A percentile compares a stretch with the other conserved stretches of the same genome.
These are phyloP conservation scores for Coniferiporia sulphurascens DNA, from an alignment of 1,284 basidiomycete genomes.

Conservation along the genomic window DNA sequence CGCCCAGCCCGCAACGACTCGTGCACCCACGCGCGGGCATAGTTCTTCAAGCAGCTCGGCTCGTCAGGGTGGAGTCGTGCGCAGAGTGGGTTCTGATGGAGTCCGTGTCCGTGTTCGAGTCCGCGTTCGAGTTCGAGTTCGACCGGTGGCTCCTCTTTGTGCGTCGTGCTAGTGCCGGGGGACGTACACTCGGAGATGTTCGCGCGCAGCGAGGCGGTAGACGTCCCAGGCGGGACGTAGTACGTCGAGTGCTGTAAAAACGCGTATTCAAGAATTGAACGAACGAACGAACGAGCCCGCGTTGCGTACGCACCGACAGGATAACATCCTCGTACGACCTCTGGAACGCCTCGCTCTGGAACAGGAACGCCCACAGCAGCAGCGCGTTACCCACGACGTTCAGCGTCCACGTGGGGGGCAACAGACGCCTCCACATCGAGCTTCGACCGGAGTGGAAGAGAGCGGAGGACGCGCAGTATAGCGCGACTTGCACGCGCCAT, in stretches of 20 bases:
- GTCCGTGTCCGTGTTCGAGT: background rate
- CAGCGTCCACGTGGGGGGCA: slow-evolving; percentile 19
- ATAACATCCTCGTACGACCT: slow-evolving; percentile 17
- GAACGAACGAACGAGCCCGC: too few relatives aligned
- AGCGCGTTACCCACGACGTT: slow-evolving; percentile 16
- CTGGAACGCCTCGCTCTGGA: slow-evolving; percentile 17
- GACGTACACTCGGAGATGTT: too few relatives aligned
- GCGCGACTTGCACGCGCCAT: slow-evolving; percentile 9
- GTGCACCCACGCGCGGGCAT: slow-evolving; percentile 9
- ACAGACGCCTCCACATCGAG: background rate
- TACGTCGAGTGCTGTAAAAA: slow-evolving; percentile 16
- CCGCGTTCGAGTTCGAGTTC: background rate
- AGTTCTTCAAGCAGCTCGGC: slow-evolving; percentile 19
- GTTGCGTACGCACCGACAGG: slow-evolving; percentile 12
- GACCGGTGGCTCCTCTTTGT: background rate
- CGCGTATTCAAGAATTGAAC: background rate
- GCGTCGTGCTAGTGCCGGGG: too few relatives aligned
- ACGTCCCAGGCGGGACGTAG: slow-evolving; percentile 1
- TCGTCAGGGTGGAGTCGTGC: slow-evolving; percentile 16
- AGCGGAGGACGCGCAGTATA: slow-evolving; percentile 16
- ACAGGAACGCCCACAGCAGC: slow-evolving; percentile 20
- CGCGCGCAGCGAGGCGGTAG: background rate
- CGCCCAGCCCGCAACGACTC: slow-evolving; percentile 8
- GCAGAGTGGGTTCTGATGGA: slow-evolving; percentile 10
- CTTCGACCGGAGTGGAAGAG: slow-evolving; percentile 6